Percentiles rank a stretch among this genome's conserved stretches.
Evolutionary conservation across 805 yeast genomes (phyloP).

Genomic region (Yamadazyma endophytica): DNA sequence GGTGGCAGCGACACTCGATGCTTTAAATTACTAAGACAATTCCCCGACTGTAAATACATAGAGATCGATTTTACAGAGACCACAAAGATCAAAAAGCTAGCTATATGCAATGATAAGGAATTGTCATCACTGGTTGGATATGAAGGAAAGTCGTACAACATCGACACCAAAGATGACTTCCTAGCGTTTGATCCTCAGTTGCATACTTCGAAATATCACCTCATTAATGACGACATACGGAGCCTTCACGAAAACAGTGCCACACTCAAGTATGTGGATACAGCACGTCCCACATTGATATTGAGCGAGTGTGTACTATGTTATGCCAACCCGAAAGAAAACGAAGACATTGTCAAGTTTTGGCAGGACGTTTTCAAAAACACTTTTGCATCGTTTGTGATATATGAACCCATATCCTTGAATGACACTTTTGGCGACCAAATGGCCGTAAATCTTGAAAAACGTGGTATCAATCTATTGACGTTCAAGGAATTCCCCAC

Average conservation of each 20-base stretch:
- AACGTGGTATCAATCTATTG: conserved; percentile 60
- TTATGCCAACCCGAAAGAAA: conserved; percentile 52
- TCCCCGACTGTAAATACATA: conserved; percentile 36
- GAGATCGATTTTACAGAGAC: conserved; percentile 66
- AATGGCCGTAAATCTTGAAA: conserved; percentile 58
- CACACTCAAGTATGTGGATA: conserved; percentile 18
- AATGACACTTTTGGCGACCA: conserved; percentile 62
- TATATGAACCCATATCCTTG: conserved; percentile 72
- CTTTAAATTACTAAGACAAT: conserved; percentile 42
- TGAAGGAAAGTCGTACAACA: conserved; percentile 5
- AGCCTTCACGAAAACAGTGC: neutral
- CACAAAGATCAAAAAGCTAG: conserved; percentile 45
- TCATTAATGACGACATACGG: conserved; percentile 56
- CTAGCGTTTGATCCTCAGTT: conserved; percentile 21
- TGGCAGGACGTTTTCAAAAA: conserved; percentile 27
- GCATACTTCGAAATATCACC: conserved; percentile 42
- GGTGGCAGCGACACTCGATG: conserved; percentile 77
- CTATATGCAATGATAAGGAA: conserved; percentile 31
- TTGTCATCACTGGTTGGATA: conserved; percentile 23
- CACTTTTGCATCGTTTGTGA: conserved; percentile 27
- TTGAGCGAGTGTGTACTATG: conserved; percentile 77
- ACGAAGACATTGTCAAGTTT: conserved; percentile 41
- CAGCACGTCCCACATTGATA: conserved; percentile 51
- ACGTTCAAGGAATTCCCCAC: conserved; percentile 52
- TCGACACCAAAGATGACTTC: conserved; percentile 20